Evolutionary conservation across 441 rosid genomes (phyloP).

Genomic region (Adansonia grandidieri): DNA sequence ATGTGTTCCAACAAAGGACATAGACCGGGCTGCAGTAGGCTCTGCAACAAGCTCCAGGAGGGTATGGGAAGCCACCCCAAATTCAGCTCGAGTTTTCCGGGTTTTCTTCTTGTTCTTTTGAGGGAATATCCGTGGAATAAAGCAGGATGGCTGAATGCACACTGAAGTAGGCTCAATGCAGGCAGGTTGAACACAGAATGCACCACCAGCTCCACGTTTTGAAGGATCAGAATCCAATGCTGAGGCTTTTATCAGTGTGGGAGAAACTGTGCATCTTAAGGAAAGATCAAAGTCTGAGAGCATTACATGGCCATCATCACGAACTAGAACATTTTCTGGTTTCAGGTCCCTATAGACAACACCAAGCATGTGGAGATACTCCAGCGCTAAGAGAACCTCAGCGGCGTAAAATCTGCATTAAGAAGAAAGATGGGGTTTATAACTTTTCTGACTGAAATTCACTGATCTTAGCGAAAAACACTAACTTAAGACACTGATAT

Average conservation of each 20-base stretch:
- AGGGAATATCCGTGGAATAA: conserved; percentile 77
- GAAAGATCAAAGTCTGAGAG: conserved; percentile 98
- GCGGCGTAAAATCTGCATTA: conserved; percentile 83
- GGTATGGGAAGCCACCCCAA: conserved; percentile 52
- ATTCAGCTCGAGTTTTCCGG: conserved; percentile 57
- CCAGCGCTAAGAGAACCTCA: conserved; percentile 89
- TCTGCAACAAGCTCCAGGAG: conserved; percentile 95
- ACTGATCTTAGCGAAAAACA: background rate
- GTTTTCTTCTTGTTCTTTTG: conserved; percentile 78
- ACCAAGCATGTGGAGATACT: conserved; percentile 98
- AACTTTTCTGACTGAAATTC: background rate
- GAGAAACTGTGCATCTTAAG: conserved; percentile 83
- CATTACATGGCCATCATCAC: conserved; percentile 99
- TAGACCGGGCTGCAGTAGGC: conserved; percentile 91
- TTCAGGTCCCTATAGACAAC: conserved; percentile 96
- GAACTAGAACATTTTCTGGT: conserved; percentile 94
- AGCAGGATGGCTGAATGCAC: conserved; percentile 91
- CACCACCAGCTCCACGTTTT: conserved; percentile 31
- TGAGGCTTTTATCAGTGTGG: conserved; percentile 76
- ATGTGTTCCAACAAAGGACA: conserved; percentile 98
- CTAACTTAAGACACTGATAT: background rate
- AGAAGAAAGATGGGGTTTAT: conserved; percentile 18
- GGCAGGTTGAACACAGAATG: conserved; percentile 80
- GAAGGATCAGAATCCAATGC: conserved; percentile 30
- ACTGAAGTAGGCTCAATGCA: conserved; percentile 44